Evolutionary conservation across 768 basidiomycete genomes (phyloP).

Genomic region (Hygrophorus russula): DNA sequence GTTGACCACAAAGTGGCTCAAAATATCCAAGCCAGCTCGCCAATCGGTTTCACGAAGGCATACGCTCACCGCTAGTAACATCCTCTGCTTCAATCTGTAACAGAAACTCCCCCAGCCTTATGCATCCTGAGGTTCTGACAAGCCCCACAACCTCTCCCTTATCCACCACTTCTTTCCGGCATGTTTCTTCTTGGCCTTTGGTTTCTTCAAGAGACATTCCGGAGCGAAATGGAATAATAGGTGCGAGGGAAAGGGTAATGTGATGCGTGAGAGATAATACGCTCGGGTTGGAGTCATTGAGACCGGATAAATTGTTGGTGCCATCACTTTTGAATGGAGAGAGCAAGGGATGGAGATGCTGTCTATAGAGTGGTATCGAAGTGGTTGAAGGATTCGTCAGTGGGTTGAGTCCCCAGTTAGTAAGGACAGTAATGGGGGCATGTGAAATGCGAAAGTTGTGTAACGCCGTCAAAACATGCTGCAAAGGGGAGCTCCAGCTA

Average conservation of each 20-base stretch:
- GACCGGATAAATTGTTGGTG: constrained; percentile 1
- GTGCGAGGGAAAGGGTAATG: constrained; percentile 10
- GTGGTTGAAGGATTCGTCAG: constrained; percentile 16
- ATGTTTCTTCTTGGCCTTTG: constrained; percentile 10
- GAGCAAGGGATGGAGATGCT: constrained; percentile 41
- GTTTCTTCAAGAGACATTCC: constrained; percentile 6
- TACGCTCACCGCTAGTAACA: background rate
- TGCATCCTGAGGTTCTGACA: constrained; percentile 16
- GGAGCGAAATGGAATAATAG: constrained; percentile 7
- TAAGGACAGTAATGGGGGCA: constrained; percentile 39
- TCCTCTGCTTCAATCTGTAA: constrained; percentile 7
- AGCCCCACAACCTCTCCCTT: constrained; percentile 16
- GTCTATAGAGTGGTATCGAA: constrained; percentile 27
- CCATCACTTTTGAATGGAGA: constrained; percentile 14
- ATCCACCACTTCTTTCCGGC: constrained; percentile 11
- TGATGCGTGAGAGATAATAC: constrained; percentile 14
- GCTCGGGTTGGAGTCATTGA: constrained; percentile 1
- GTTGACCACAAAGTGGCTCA: too few species aligned
- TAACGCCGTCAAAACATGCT: constrained; percentile 37
- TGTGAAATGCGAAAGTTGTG: constrained; percentile 36
- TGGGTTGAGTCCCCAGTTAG: constrained; percentile 47
- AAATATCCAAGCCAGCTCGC: background rate
- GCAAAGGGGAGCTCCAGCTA: constrained; percentile 22
- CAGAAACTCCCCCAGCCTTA: constrained; percentile 8
- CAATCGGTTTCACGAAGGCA: background rate